These are phyloP conservation scores for Candida piceae DNA, from an alignment of 805 yeast species.

Conservation along the genomic window DNA sequence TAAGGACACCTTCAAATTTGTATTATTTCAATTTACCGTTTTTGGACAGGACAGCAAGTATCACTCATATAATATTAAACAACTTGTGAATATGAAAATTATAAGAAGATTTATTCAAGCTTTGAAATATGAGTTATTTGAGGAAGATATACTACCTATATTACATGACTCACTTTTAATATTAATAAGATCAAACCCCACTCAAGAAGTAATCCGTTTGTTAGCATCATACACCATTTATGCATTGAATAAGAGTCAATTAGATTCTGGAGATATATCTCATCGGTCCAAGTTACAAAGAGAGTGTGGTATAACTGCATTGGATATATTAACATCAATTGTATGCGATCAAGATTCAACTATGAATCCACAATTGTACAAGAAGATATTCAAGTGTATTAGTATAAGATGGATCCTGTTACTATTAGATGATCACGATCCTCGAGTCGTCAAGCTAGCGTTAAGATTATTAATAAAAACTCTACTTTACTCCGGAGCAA, in stretches of 20 bases:
- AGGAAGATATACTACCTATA: constrained; percentile 31
- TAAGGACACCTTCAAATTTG: constrained; percentile 43
- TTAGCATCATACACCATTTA: constrained; percentile 48
- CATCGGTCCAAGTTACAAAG: constrained; percentile 12
- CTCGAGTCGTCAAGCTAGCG: constrained; percentile 35
- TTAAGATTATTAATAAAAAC: constrained; percentile 44
- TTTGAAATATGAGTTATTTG: constrained; percentile 37
- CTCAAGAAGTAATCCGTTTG: constrained; percentile 50
- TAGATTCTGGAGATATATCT: not conserved
- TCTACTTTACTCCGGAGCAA: constrained; percentile 41
- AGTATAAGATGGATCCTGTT: constrained; percentile 64
- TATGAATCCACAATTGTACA: constrained; percentile 19
- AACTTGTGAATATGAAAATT: constrained; percentile 47
- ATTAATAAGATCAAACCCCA: constrained; percentile 42
- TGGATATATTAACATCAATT: constrained; percentile 36
- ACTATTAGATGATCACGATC: constrained; percentile 38
- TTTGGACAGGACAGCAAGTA: constrained; percentile 50
- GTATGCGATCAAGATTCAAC: constrained; percentile 32
- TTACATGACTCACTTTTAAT: constrained; percentile 36
- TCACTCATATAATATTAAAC: constrained; percentile 44
- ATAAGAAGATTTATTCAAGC: constrained; percentile 44
- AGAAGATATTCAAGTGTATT: constrained; percentile 45
- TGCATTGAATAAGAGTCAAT: constrained; percentile 34
- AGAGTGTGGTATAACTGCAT: constrained; percentile 30
- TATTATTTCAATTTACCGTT: constrained; percentile 54